Percentiles rank a stretch among this genome's conserved stretches.
Evolutionary conservation across 192 early-diverging fungal species (phyloP).

Genomic region (Mortierella hygrophila): DNA sequence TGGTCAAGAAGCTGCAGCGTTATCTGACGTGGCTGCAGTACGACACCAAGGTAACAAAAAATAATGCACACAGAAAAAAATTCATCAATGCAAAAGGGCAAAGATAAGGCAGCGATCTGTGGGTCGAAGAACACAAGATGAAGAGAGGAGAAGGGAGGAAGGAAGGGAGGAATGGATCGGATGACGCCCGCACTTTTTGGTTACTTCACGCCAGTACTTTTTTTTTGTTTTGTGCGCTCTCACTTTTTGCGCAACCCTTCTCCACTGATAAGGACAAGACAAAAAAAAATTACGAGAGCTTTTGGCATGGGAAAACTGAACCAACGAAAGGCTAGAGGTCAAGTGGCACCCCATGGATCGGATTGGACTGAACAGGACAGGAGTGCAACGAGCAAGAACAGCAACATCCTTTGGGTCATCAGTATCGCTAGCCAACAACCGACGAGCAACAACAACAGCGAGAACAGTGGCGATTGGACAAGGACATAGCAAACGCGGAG

Average conservation of each 20-base stretch:
- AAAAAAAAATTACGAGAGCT: background rate
- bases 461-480: background rate
- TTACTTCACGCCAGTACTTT: background rate
- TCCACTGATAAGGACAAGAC: slow-evolving; percentile 21
- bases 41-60: slow-evolving; percentile 74
- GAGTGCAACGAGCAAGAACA: background rate
- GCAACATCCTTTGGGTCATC: background rate
- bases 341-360: slow-evolving; percentile 8
- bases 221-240: background rate
- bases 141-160: background rate
- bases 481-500: slow-evolving; percentile 16
- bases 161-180: slow-evolving; percentile 1
- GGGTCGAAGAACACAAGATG: background rate
- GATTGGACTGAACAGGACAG: slow-evolving; percentile 4
- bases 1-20: slow-evolving; percentile 95
- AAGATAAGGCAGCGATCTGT: slow-evolving; percentile 8
- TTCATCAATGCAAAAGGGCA: background rate
- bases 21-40: slow-evolving; percentile 89
- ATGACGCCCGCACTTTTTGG: slow-evolving; percentile 26
- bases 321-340: slow-evolving; percentile 10
- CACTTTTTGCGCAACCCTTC: background rate
- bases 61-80: background rate
- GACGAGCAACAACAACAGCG: background rate
- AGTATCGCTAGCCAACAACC: background rate
- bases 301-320: slow-evolving; percentile 21